Conservation (phyloP, 1,139 yeast species). For the Hanseniaspora sp. region DNA sequence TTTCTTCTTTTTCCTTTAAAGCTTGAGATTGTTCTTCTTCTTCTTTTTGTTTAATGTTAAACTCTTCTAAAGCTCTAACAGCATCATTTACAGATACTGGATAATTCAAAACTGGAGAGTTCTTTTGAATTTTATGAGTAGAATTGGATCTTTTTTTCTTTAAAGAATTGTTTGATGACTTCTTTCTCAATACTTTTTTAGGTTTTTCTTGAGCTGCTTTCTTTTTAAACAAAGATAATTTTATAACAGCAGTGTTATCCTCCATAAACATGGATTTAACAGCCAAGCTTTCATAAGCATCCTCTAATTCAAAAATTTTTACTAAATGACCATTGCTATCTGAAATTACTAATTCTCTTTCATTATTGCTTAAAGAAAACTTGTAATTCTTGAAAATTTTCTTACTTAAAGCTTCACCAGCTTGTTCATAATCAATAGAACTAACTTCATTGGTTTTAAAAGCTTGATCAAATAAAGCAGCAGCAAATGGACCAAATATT, state of each 20-base stretch:
- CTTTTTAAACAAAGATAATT: neutral
- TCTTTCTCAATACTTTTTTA: neutral
- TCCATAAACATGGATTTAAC: conserved; percentile 10
- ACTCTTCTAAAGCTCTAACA: neutral
- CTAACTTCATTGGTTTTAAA: neutral
- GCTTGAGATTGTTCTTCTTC: neutral
- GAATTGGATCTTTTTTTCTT: neutral
- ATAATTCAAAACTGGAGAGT: neutral
- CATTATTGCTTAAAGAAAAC: conserved; percentile 9
- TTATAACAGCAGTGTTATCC: conserved; percentile 9
- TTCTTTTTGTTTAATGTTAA: neutral
- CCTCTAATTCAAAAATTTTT: conserved; percentile 15
- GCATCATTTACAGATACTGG: neutral
- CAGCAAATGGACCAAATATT: conserved; percentile 1
- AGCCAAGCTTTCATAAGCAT: conserved; percentile 5
- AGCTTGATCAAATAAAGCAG: neutral
- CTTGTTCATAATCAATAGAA: conserved; percentile 5
- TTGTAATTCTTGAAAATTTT: conserved; percentile 10
- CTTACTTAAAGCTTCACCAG: conserved; percentile 11
- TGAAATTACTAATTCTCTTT: conserved; percentile 3
- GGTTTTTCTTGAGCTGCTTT: neutral
- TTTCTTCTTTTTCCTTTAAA: neutral
- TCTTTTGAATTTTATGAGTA: neutral
- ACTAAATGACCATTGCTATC: conserved; percentile 6
- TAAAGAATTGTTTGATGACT: neutral